Evolutionary conservation across 2,329 filamentous ascomycete species (phyloP).

Genomic region (Hypoxylon sp.): DNA sequence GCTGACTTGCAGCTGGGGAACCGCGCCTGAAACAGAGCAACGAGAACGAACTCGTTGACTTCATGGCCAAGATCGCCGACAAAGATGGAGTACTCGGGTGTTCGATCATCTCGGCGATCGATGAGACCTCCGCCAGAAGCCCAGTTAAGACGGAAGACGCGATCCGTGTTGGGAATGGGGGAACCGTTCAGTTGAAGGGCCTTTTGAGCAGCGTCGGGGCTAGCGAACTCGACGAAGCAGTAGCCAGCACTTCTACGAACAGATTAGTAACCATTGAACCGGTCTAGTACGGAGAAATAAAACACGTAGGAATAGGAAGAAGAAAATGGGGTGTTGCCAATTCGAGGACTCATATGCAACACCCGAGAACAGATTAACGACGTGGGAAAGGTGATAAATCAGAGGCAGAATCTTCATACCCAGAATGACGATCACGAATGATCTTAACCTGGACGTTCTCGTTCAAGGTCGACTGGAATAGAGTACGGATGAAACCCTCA

Average conservation of each 20-base stretch:
- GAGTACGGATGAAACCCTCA: slow-evolving; percentile 96
- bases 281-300: neutral
- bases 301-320: neutral
- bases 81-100: slow-evolving; percentile 97
- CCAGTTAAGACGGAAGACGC: slow-evolving; percentile 99
- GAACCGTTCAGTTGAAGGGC: slow-evolving; percentile 91
- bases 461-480: slow-evolving; percentile 89
- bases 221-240: slow-evolving; percentile 95
- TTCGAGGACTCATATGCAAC: neutral
- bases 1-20: slow-evolving; percentile 99
- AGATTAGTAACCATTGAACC: slow-evolving; percentile 41
- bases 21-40: slow-evolving; percentile 95
- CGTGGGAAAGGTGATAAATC: neutral
- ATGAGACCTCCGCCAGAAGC: slow-evolving; percentile 95
- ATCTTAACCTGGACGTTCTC: slow-evolving; percentile 99
- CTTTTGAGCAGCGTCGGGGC: slow-evolving; percentile 87
- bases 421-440: slow-evolving; percentile 98
- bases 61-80: slow-evolving; percentile 97
- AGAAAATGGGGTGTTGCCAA: neutral
- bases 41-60: slow-evolving; percentile 98
- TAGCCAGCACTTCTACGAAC: slow-evolving; percentile 89
- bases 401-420: slow-evolving; percentile 68
- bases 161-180: slow-evolving; percentile 91
- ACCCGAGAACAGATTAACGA: neutral
- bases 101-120: slow-evolving; percentile 95